Evolutionary conservation across 208 protist genomes (phyloP), one percentile per base, ranked within the genome.

Genomic region (Crithidia thermophila): DNA sequence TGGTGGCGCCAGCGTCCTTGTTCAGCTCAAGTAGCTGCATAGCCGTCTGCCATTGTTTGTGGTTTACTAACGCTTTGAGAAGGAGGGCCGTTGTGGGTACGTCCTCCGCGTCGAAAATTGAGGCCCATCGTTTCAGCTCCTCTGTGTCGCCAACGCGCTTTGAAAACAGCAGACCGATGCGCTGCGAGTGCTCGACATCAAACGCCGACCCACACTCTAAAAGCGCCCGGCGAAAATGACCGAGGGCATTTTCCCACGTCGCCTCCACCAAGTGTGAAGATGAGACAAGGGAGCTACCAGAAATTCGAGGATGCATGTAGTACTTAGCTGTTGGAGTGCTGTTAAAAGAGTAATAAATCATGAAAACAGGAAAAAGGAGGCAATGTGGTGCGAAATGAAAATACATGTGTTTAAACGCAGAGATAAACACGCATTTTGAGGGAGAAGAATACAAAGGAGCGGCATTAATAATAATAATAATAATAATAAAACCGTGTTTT

Each of bases 21-120:
- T 88, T 84, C 11, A 82, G 74, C 37, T 67, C 42, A 42, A 83
- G 77, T 20, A 91, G 39, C 21, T 76, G 63, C 11, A 91, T 55
- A 7, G 85, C 85, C 0, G 73, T 83, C 20, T 67, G 34, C 85
- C 85, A 91, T 31, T 84, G 51, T 42, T 83, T 65, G 51, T 88
- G 85, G 21, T 61, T 75, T 36, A 91, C 77, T 31, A 91, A 70
- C 3, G 85, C 85, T 55, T 88, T 85, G 16, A 91, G 71, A 67
- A 91, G 67, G 23, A 91, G 67, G 11, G 82, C 47, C 27, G 72
- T 84, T 13, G 82, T 66, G 3, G 85, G 82, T 4, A 91, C 62
- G 25, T 73, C 72, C 27, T 91, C 85, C 34, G 73, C 82, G 18
- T 76, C 68, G 58, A 91, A 87, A 42, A 91, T 46, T 7, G 71